These are phyloP conservation scores for Drechmeria coniospora DNA, from an alignment of 2,329 filamentous ascomycete species.

Conservation along the genomic window DNA sequence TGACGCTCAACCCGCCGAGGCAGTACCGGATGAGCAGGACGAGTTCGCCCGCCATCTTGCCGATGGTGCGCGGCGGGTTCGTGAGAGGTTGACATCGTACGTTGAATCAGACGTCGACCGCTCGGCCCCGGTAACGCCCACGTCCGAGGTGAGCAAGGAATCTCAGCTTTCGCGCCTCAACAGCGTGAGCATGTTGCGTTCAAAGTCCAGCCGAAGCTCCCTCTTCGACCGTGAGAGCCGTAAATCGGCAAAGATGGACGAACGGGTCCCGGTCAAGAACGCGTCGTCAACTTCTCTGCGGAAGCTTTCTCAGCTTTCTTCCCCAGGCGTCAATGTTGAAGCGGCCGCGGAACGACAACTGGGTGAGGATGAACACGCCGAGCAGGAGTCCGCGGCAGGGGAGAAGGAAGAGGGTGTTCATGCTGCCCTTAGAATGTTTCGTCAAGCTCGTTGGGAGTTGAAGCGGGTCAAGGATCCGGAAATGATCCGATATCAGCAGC, in stretches of 20 bases:
- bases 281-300: no score
- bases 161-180: slow-evolving; percentile 27
- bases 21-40: slow-evolving; percentile 33
- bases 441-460: slow-evolving; percentile 40
- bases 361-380: slow-evolving; percentile 1
- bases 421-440: slow-evolving; percentile 39
- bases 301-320: no score
- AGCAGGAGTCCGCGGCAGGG: slow-evolving; percentile 4
- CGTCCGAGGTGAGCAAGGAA: slow-evolving; percentile 21
- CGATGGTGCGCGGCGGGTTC: slow-evolving; percentile 52
- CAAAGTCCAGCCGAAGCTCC: slow-evolving; percentile 54
- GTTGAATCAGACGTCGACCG: slow-evolving; percentile 43
- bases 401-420: slow-evolving; percentile 27
- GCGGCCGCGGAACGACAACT: no score
- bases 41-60: slow-evolving; percentile 63
- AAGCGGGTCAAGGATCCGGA: slow-evolving; percentile 41
- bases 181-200: slow-evolving; percentile 46
- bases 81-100: slow-evolving; percentile 57
- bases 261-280: slow-evolving; percentile 50
- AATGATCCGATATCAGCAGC: slow-evolving; percentile 25
- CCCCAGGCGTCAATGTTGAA: no score
- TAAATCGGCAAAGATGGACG: slow-evolving; percentile 24
- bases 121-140: slow-evolving; percentile 12
- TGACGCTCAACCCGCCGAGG: not conserved
- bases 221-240: slow-evolving; percentile 31